Conservation (phyloP, 345 rosid species). For the Heritiera fomes region DNA sequence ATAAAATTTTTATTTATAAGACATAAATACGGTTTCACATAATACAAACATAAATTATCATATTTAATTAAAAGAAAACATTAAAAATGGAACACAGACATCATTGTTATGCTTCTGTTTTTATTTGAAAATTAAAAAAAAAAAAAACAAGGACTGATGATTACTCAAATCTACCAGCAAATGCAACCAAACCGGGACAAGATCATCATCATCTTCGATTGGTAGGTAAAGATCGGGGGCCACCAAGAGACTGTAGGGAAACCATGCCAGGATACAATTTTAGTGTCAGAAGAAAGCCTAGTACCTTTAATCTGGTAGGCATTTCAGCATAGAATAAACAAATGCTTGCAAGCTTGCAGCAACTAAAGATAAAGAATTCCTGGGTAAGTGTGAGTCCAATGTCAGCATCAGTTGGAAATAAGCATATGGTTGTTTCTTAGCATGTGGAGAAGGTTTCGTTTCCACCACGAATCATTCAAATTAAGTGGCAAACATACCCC, state of each 20-base stretch:
- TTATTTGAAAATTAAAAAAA: too few relatives aligned
- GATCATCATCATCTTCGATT: not conserved
- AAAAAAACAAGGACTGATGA: too few relatives aligned
- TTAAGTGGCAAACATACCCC: not conserved
- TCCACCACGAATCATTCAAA: not conserved
- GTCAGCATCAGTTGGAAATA: constrained; percentile 23
- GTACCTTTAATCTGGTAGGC: not conserved
- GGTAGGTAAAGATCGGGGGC: constrained; percentile 15
- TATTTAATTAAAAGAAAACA: not conserved
- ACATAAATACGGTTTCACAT: too few relatives aligned
- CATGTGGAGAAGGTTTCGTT: constrained; percentile 17
- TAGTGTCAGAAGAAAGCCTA: not conserved
- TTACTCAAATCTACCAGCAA: too few relatives aligned
- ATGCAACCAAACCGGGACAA: not conserved
- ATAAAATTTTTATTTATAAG: too few relatives aligned
- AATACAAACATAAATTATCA: too few relatives aligned
- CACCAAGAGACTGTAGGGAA: not conserved
- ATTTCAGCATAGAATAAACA: not conserved
- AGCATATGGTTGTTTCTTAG: constrained; percentile 4
- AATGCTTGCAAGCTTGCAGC: constrained; percentile 54
- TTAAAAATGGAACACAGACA: not conserved
- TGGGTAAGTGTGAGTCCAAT: constrained; percentile 26
- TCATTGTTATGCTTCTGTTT: too few relatives aligned
- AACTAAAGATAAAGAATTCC: constrained; percentile 26
- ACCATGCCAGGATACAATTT: not conserved